Conservation (phyloP, 768 basidiomycete genomes). For the Termitomyces sp. region DNA sequence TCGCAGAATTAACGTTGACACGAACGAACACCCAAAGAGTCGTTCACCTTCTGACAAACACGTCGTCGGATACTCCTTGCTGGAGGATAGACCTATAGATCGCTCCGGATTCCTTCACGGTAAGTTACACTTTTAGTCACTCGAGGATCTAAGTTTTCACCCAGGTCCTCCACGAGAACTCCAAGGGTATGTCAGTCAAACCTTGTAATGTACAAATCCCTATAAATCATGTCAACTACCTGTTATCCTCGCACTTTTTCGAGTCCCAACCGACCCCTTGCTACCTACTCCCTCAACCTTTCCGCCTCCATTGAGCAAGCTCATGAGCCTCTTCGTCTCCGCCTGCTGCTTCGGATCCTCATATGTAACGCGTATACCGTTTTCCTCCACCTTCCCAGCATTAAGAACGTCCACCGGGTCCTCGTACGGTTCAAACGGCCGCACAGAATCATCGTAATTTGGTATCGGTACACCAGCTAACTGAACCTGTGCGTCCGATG, state of each 20-base stretch:
- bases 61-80: no score
- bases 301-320: conserved; percentile 38
- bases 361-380: conserved; percentile 57
- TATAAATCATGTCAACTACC: conserved; percentile 11
- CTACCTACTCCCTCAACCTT: conserved; percentile 20
- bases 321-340: conserved; percentile 56
- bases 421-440: conserved; percentile 24
- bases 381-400: conserved; percentile 28
- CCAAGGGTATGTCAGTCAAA: neutral
- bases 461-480: conserved; percentile 14
- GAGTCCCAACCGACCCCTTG: conserved; percentile 9
- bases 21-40: no score
- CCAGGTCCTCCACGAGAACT: no score
- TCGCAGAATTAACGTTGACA: no score
- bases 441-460: conserved; percentile 20
- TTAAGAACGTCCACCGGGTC: conserved; percentile 22
- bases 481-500: conserved; percentile 28
- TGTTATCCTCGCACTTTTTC: conserved; percentile 18
- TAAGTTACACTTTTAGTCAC: no score
- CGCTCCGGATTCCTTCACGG: no score
- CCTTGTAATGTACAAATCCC: neutral
- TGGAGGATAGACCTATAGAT: no score
- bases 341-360: conserved; percentile 64
- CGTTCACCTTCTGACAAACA: no score
- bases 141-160: no score